These are phyloP conservation scores for Sclerotinia nivalis DNA, from an alignment of 2,329 filamentous ascomycete genomes.

Conservation along the genomic window DNA sequence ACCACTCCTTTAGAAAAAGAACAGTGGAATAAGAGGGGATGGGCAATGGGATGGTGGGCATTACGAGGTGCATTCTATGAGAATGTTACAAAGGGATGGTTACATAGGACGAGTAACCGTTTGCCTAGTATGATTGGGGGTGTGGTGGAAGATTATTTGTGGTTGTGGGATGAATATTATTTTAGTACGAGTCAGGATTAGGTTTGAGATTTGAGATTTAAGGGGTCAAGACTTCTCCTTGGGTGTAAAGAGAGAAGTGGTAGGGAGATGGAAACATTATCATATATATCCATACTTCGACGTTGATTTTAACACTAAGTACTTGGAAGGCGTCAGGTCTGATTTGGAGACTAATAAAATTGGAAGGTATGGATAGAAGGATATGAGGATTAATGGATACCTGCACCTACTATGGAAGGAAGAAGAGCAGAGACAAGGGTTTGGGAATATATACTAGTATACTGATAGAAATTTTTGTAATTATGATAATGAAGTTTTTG, in stretches of 20 bases:
- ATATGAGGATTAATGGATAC: conserved; percentile 7
- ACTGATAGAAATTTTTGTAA: conserved; percentile 14
- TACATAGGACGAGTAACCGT: conserved; percentile 51
- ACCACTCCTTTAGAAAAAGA: conserved; percentile 88
- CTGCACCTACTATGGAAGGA: not conserved
- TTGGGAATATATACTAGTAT: conserved; percentile 5
- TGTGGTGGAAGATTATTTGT: conserved; percentile 94
- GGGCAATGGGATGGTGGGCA: conserved; percentile 91
- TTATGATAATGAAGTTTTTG: conserved; percentile 17
- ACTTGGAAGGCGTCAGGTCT: conserved; percentile 2
- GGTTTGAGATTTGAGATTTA: not conserved
- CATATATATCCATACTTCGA: not conserved
- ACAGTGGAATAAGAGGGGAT: conserved; percentile 83
- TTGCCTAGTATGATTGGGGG: conserved; percentile 72
- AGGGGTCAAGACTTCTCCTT: not conserved
- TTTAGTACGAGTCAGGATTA: conserved; percentile 53
- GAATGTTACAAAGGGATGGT: conserved; percentile 77
- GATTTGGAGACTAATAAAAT: not conserved
- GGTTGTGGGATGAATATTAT: conserved; percentile 97
- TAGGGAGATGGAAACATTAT: not conserved
- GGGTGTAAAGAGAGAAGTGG: no score
- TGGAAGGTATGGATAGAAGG: not conserved
- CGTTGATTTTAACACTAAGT: not conserved
- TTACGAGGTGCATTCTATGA: conserved; percentile 98
- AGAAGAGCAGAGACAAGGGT: conserved; percentile 2